Base-by-base conservation (phyloP, 78 protist species). In the Dictyostelium capitatum region DNA sequence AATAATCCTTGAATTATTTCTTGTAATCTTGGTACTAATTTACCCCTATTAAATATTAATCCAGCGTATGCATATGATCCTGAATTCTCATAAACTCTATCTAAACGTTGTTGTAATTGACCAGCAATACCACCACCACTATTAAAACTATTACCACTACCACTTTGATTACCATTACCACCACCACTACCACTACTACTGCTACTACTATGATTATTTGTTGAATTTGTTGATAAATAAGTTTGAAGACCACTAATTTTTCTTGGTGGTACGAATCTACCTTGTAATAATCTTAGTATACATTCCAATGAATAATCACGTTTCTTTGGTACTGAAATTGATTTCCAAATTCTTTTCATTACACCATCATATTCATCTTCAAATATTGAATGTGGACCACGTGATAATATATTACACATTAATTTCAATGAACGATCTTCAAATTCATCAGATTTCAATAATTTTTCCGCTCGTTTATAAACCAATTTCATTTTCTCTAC, bases 191-290 rank as follows among this genome's bases (percentile, higher is more conserved):
- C 43, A 37, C 43, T 37, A n/a, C n/a, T n/a, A n/a, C n/a, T 37
- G 43, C n/a, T n/a, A n/a, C n/a, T 3, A 37, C 43, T 37, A 8
- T 37, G 14, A n/a, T 6, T 30, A 51, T 7, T 32, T 11, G 41
- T 46, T 3, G 70, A 25, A 46, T 51, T 72, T 56, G 69, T 74
- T 10, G 89, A 82, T 32, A 83, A 53, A 43, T 53, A 50, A 4
- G 83, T 80, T 74, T 87, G 92, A 28, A 87, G 7, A 25, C 92
- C 92, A 51, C 46, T 87, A 6, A 87, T 87, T 25, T 77, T 74
- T 47, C 92, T 25, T 53, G 92, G 92, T 37, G 92, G 92, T 32
- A 87, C 92, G 65, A 87, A 87, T 47, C 80, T 56, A 47, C 92
- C 92, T 67, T 87, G 92, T 6, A 87, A 32, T 14, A 87, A 64